These are phyloP conservation scores for Pharnaceum exiguum DNA, from an alignment of 148 eudicot genomes.

Conservation along the genomic window DNA sequence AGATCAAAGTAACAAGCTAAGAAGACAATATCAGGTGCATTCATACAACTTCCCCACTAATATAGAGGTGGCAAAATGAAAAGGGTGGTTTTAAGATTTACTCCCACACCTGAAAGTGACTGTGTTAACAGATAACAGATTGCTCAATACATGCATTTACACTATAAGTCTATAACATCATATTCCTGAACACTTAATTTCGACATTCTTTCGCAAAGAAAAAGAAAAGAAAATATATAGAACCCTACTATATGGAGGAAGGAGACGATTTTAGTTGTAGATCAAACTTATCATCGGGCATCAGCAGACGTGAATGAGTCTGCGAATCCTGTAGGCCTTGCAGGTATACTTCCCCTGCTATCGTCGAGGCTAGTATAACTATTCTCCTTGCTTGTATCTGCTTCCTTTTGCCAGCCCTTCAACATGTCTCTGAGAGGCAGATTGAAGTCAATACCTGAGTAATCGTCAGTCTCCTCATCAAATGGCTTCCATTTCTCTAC, in stretches of 20 bases:
- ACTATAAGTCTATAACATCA: no score
- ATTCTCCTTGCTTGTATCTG: slow-evolving; percentile 19
- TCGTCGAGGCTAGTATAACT: slow-evolving; percentile 32
- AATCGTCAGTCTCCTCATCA: slow-evolving; percentile 36
- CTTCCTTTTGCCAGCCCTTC: slow-evolving; percentile 57
- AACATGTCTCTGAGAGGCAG: slow-evolving; percentile 49
- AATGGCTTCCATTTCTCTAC: slow-evolving; percentile 69
- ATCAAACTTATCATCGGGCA: slow-evolving; percentile 33
- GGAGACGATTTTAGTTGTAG: neutral
- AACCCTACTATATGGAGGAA: neutral
- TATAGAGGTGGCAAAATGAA: no score
- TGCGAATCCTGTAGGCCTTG: slow-evolving; percentile 56
- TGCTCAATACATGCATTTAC: no score
- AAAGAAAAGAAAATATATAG: neutral
- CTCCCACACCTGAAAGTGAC: no score
- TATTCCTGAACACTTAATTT: no score
- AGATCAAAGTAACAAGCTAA: no score
- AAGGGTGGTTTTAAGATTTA: no score
- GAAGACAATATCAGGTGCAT: no score
- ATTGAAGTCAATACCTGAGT: slow-evolving; percentile 29
- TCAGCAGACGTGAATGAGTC: slow-evolving; percentile 68
- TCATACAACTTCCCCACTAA: no score
- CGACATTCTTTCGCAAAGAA: no score
- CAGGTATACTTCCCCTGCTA: slow-evolving; percentile 65
- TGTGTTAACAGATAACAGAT: no score